These are phyloP conservation scores for Populus hybrid DNA, from an alignment of 441 rosid species.

Conservation along the genomic window DNA sequence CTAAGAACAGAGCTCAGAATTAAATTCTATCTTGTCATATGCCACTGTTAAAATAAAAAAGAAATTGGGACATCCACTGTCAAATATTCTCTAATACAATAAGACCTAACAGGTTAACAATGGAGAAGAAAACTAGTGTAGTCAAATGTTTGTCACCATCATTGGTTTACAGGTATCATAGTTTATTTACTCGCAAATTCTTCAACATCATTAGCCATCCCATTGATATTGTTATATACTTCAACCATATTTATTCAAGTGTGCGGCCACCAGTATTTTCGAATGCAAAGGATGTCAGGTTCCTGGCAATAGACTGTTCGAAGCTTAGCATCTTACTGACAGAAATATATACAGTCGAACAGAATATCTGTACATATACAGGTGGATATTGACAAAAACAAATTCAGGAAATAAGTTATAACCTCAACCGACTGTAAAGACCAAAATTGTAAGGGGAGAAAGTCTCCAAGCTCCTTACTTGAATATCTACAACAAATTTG, in stretches of 20 bases:
- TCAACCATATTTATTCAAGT: too few species aligned
- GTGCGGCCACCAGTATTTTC: background rate
- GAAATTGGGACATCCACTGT: background rate
- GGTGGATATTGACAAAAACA: background rate
- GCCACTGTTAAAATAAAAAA: too few species aligned
- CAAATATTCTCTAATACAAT: background rate
- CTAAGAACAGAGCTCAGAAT: background rate
- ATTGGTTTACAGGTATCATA: background rate
- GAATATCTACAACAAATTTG: background rate
- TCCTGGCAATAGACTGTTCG: background rate
- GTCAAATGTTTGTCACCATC: background rate
- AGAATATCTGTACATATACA: background rate
- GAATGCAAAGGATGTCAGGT: background rate
- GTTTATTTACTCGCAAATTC: background rate
- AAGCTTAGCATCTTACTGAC: background rate
- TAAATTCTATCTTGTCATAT: background rate
- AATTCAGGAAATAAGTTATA: background rate
- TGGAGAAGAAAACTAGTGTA: background rate
- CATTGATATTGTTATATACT: background rate
- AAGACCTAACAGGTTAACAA: background rate
- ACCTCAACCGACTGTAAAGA: background rate
- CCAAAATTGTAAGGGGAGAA: conserved; percentile 6
- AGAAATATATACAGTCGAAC: background rate
- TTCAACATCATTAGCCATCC: background rate
- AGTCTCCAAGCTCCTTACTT: background rate